phyloP scores from a whole-genome alignment of 345 rosid genomes.

The Pugionium cornutum region DNA sequence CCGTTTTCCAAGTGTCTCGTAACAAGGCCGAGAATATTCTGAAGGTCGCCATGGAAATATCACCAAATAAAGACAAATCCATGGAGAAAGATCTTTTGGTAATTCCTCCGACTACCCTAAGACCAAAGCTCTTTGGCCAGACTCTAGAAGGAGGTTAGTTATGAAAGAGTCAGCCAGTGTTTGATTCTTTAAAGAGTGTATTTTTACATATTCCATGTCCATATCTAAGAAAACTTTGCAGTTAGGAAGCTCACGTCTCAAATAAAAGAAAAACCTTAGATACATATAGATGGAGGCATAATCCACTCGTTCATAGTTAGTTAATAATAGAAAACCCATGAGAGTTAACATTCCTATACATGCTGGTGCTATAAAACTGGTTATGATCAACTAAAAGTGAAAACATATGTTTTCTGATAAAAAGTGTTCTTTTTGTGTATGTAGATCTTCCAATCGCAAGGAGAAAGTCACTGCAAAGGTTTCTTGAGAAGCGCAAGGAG shows the following conservation, averaged over 20 bases:
- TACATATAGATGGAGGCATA: too few species aligned
- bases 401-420: not conserved
- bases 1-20: constrained; percentile 60
- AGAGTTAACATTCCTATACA: too few species aligned
- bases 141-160: constrained; percentile 60
- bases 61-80: constrained; percentile 36
- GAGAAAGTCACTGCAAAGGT: constrained; percentile 75
- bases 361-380: too few species aligned
- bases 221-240: not conserved
- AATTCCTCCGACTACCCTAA: constrained; percentile 33
- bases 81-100: constrained; percentile 33
- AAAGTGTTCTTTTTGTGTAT: not conserved
- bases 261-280: too few species aligned
- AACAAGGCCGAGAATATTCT: constrained; percentile 66
- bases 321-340: not conserved
- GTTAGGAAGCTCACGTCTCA: not conserved
- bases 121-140: constrained; percentile 50
- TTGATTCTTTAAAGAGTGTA: not conserved
- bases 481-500: constrained; percentile 87
- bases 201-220: not conserved
- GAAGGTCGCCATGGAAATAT: constrained; percentile 58
- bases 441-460: constrained; percentile 76
- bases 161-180: not conserved
- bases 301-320: not conserved
- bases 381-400: not conserved